Evolutionary conservation across 352 stramenopile species (phyloP).

Genomic region (Phytophthora macrochlamydospora): DNA sequence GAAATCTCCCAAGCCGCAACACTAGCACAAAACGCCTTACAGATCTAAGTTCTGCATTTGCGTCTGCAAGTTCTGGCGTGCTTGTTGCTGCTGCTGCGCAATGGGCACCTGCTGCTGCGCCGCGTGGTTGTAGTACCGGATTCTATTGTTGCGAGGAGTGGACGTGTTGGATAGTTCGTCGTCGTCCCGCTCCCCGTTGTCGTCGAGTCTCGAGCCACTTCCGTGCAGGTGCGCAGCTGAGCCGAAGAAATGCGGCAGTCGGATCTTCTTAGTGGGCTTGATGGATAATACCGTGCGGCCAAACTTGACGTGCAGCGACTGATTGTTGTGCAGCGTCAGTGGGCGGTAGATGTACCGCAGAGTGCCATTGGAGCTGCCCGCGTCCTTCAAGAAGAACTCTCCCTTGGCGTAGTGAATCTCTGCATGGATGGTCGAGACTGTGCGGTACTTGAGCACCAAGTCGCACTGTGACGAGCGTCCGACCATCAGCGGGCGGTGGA

Average conservation of each 20-base stretch:
- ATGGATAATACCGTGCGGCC: conserved; percentile 86
- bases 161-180: conserved; percentile 60
- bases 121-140: conserved; percentile 52
- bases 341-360: conserved; percentile 94
- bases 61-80: conserved; percentile 49
- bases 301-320: conserved; percentile 89
- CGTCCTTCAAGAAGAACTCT: conserved; percentile 95
- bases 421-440: conserved; percentile 94
- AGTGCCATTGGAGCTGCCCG: conserved; percentile 93
- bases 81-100: conserved; percentile 36
- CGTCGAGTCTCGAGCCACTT: conserved; percentile 60
- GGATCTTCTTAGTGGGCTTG: conserved; percentile 91
- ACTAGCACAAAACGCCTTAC: conserved; percentile 39
- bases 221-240: conserved; percentile 52
- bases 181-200: conserved; percentile 58
- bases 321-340: conserved; percentile 90
- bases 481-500: conserved; percentile 90
- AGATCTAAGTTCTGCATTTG: conserved; percentile 83
- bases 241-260: conserved; percentile 84
- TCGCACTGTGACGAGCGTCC: conserved; percentile 94
- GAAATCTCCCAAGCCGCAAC: conserved; percentile 25
- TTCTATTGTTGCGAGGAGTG: conserved; percentile 75
- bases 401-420: conserved; percentile 94
- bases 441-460: conserved; percentile 95
- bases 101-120: conserved; percentile 43